Conservation (phyloP, 2,329 filamentous ascomycete genomes). For the Alternaria burnsii region DNA sequence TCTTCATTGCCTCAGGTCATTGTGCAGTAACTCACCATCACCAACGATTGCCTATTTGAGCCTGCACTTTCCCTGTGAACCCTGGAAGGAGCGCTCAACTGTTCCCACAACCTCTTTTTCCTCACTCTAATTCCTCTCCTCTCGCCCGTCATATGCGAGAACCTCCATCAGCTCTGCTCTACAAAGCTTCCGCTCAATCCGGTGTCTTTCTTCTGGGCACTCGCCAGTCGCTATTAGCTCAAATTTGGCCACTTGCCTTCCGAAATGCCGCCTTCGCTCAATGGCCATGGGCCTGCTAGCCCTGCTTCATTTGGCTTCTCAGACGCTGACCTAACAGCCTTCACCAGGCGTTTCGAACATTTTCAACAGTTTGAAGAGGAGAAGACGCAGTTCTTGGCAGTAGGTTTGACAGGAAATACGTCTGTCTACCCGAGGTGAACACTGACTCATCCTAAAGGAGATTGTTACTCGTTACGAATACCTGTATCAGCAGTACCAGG, state of each 20-base stretch:
- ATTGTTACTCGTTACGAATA: slow-evolving; percentile 53
- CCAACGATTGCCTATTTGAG: slow-evolving; percentile 14
- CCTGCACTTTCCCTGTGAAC: slow-evolving; percentile 1
- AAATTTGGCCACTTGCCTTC: too few species aligned
- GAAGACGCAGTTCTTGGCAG: slow-evolving; percentile 47
- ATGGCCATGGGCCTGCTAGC: slow-evolving; percentile 13
- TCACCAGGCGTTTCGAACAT: slow-evolving; percentile 45
- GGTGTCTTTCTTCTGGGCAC: not conserved
- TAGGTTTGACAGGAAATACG: slow-evolving; percentile 16
- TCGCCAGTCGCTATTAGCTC: not conserved
- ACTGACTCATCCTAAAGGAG: slow-evolving; percentile 42
- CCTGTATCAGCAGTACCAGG: slow-evolving; percentile 43
- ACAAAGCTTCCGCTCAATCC: not conserved
- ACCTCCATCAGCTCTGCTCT: not conserved
- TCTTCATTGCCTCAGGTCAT: slow-evolving; percentile 15
- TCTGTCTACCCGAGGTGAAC: not conserved
- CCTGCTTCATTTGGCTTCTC: not conserved
- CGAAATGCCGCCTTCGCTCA: slow-evolving; percentile 25
- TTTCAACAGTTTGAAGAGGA: slow-evolving; percentile 40
- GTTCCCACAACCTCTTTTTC: slow-evolving; percentile 1
- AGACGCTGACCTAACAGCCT: slow-evolving; percentile 15
- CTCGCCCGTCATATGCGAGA: not conserved
- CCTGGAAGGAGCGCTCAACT: slow-evolving; percentile 7
- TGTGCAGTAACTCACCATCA: slow-evolving; percentile 19
- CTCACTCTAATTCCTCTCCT: not conserved